These are phyloP conservation scores for Rubus parviflorus DNA, from an alignment of 306 rosid species.

Conservation along the genomic window DNA sequence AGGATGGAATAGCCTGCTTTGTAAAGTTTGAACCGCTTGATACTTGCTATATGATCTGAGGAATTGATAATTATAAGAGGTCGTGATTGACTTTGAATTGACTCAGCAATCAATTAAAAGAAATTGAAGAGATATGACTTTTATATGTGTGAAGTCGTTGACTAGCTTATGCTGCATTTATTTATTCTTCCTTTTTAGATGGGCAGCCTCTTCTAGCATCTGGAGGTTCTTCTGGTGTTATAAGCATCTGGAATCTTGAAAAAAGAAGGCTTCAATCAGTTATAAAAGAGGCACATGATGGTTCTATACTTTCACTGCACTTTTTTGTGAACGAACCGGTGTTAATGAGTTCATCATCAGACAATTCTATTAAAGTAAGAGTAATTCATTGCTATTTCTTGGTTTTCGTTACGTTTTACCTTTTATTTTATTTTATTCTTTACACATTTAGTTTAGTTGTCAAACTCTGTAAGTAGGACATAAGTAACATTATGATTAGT, in stretches of 20 bases:
- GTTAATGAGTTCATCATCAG: constrained; percentile 87
- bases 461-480: neutral
- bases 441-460: neutral
- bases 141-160: neutral
- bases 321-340: constrained; percentile 92
- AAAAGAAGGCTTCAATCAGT: constrained; percentile 93
- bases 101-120: no score
- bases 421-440: neutral
- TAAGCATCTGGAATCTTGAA: constrained; percentile 96
- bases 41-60: no score
- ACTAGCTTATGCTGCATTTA: constrained; percentile 13
- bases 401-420: neutral
- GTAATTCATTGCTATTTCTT: neutral
- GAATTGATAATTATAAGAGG: no score
- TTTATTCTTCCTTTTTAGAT: constrained; percentile 46
- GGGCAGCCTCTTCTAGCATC: constrained; percentile 97
- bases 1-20: no score
- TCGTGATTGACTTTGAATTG: no score
- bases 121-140: neutral
- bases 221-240: constrained; percentile 97
- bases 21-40: no score
- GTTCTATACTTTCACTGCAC: constrained; percentile 69
- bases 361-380: constrained; percentile 90
- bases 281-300: constrained; percentile 86
- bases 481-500: neutral